Evolutionary conservation across 192 early-diverging fungal genomes (phyloP).

Genomic region (Geranomyces variabilis): DNA sequence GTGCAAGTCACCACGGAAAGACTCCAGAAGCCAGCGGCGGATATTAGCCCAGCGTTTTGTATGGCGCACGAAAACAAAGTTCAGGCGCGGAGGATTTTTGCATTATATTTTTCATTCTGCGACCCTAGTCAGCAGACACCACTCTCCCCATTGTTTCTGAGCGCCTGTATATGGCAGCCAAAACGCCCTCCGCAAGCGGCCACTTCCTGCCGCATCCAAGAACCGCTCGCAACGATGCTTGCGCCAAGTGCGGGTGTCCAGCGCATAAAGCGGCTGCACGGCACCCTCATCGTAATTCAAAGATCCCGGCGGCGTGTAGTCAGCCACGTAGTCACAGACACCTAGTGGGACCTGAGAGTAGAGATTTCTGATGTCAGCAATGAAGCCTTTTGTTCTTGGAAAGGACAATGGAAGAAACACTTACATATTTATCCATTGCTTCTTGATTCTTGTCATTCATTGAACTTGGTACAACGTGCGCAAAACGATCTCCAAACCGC

Average conservation of each 20-base stretch:
- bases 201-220: slow-evolving; percentile 55
- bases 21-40: neutral
- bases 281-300: slow-evolving; percentile 14
- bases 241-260: slow-evolving; percentile 62
- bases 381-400: neutral
- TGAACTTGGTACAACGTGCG: slow-evolving; percentile 17
- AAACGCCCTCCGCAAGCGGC: slow-evolving; percentile 16
- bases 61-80: neutral
- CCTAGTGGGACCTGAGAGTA: slow-evolving; percentile 46
- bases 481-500: neutral
- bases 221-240: slow-evolving; percentile 62
- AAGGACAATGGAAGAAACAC: slow-evolving; percentile 6
- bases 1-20: neutral
- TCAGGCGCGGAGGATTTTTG: neutral
- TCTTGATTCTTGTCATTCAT: slow-evolving; percentile 74
- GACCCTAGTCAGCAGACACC: slow-evolving; percentile 19
- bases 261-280: slow-evolving; percentile 56
- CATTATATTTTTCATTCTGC: neutral
- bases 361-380: neutral
- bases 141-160: slow-evolving; percentile 26
- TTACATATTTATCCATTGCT: slow-evolving; percentile 65
- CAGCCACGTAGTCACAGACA: slow-evolving; percentile 71
- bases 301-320: slow-evolving; percentile 44
- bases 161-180: slow-evolving; percentile 12
- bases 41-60: too few species aligned